These are phyloP conservation scores for Citrullus mucosospermus DNA, from an alignment of 306 rosid species.

Conservation along the genomic window DNA sequence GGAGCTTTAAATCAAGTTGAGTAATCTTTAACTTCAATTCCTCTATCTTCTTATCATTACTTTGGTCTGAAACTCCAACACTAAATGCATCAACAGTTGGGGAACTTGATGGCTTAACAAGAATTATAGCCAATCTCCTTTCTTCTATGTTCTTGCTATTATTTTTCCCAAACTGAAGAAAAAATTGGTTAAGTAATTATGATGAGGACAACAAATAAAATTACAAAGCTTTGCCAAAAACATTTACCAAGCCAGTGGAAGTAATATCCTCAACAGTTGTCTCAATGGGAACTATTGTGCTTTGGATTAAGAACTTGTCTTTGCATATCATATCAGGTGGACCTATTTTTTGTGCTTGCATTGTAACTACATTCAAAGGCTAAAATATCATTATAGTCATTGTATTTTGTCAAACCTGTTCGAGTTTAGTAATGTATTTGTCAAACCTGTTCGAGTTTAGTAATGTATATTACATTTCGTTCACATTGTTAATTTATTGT, in stretches of 20 bases:
- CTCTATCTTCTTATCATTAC: conserved; percentile 26
- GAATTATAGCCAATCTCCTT: conserved; percentile 51
- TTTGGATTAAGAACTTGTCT: conserved; percentile 80
- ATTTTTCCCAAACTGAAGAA: conserved; percentile 49
- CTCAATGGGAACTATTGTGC: conserved; percentile 42
- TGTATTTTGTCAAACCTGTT: no score
- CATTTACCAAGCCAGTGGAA: conserved; percentile 36
- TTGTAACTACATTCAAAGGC: conserved; percentile 32
- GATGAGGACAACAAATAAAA: neutral
- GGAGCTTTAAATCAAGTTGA: conserved; percentile 56
- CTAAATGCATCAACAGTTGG: conserved; percentile 36
- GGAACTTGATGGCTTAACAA: conserved; percentile 37
- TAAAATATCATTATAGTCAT: no score
- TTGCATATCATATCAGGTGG: conserved; percentile 55
- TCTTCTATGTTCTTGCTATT: conserved; percentile 44
- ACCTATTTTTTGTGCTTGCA: conserved; percentile 51
- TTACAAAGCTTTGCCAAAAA: neutral
- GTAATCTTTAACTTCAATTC: conserved; percentile 57
- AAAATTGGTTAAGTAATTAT: no score
- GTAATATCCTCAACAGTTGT: conserved; percentile 38
- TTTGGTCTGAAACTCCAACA: conserved; percentile 21
- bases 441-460: no score
- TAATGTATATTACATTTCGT: no score
- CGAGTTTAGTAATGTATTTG: no score
- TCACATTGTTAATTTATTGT: no score